Percentiles rank a stretch among this genome's conserved stretches.
Evolutionary conservation across 2,329 filamentous ascomycete genomes (phyloP).

Genomic region (Claviceps lovelessii): DNA sequence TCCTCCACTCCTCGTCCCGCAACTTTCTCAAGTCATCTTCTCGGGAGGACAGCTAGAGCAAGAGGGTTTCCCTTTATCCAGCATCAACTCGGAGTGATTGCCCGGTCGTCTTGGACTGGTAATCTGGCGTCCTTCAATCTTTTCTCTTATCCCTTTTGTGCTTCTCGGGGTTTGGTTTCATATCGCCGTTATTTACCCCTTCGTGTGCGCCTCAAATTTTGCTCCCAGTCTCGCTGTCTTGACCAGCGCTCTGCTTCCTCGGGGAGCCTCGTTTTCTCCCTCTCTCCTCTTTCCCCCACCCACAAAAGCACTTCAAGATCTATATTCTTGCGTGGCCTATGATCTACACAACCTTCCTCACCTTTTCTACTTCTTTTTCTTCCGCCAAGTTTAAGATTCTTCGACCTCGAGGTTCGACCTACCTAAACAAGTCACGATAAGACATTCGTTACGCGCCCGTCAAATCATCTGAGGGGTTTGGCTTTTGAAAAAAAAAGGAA

Average conservation of each 20-base stretch:
- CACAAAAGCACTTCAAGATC: neutral
- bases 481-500: neutral
- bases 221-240: conserved; percentile 3
- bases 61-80: conserved; percentile 4
- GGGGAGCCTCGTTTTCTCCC: neutral
- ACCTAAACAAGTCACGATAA: neutral
- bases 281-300: neutral
- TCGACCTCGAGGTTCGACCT: neutral
- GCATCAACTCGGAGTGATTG: conserved; percentile 4
- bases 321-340: neutral
- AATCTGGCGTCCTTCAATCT: conserved; percentile 4
- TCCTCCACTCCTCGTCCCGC: conserved; percentile 6
- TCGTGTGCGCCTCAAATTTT: conserved; percentile 1
- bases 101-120: conserved; percentile 3
- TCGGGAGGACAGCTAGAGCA: conserved; percentile 2
- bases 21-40: conserved; percentile 6
- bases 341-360: conserved; percentile 1
- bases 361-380: neutral
- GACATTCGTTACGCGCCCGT: neutral
- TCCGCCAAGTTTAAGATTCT: neutral
- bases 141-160: conserved; percentile 1
- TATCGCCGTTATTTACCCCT: conserved; percentile 1
- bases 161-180: conserved; percentile 2
- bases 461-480: neutral
- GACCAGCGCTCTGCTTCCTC: neutral